Conservation (phyloP, 2,329 filamentous ascomycete species). For the Aspergillus udagawae region DNA sequence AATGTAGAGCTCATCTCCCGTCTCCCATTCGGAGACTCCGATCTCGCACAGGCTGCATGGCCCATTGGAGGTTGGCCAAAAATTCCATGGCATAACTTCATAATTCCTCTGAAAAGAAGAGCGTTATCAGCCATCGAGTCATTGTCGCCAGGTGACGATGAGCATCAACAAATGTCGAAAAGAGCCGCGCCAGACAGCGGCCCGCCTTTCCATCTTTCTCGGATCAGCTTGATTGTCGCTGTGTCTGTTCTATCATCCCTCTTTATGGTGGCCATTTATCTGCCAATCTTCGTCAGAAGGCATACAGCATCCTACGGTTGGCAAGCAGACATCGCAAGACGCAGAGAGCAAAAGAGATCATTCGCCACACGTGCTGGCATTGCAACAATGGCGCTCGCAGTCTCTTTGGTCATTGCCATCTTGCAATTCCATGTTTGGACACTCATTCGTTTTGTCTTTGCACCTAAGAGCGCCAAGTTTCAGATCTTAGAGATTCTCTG, state of each 20-base stretch:
- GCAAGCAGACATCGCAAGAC: not conserved
- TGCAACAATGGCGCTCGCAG: not conserved
- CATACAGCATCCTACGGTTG: not conserved
- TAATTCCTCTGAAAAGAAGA: constrained; percentile 30
- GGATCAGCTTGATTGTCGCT: not conserved
- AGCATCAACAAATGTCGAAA: not conserved
- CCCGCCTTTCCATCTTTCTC: not conserved
- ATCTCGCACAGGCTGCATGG: constrained; percentile 36
- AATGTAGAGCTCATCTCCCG: constrained; percentile 36
- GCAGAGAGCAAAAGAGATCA: not conserved
- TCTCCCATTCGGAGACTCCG: constrained; percentile 36
- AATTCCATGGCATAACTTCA: constrained; percentile 39
- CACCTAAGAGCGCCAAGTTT: not conserved
- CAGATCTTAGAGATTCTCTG: not conserved
- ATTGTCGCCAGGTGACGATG: not conserved
- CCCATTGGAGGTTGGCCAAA: constrained; percentile 30
- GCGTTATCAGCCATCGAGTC: not conserved
- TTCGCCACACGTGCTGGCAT: not conserved
- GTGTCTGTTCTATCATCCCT: not conserved
- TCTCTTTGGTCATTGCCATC: not conserved
- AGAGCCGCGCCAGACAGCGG: not conserved
- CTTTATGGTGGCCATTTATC: not conserved
- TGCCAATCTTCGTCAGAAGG: not conserved
- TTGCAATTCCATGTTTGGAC: not conserved
- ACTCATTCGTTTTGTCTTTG: not conserved